Conservation (phyloP, 768 basidiomycete genomes). For the Boletus fagicola region DNA sequence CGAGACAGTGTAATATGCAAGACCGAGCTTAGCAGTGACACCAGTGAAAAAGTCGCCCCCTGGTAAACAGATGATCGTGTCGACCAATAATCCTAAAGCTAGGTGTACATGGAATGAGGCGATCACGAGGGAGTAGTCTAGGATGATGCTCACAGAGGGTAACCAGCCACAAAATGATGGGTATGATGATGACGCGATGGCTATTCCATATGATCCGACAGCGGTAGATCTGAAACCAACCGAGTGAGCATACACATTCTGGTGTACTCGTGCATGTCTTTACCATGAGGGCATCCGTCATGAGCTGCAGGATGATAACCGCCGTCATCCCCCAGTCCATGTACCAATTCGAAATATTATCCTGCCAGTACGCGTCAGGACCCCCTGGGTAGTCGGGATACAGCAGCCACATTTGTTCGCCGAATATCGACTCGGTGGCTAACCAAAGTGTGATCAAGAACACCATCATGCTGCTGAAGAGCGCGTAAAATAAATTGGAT, state of each 20-base stretch:
- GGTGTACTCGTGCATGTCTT: background rate
- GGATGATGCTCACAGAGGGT: slow-evolving; percentile 18
- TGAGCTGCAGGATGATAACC: slow-evolving; percentile 32
- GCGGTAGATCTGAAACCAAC: slow-evolving; percentile 37
- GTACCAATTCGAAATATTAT: slow-evolving; percentile 28
- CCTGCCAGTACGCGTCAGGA: slow-evolving; percentile 29
- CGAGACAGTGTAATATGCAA: slow-evolving; percentile 19
- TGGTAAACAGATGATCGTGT: slow-evolving; percentile 14
- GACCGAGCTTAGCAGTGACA: slow-evolving; percentile 2
- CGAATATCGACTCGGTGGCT: slow-evolving; percentile 19
- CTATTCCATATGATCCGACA: slow-evolving; percentile 37
- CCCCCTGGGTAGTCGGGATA: slow-evolving; percentile 37
- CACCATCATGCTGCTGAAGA: slow-evolving; percentile 28
- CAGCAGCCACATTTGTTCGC: slow-evolving; percentile 38
- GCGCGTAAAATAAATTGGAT: slow-evolving; percentile 19
- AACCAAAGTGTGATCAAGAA: slow-evolving; percentile 33
- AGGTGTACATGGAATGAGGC: background rate
- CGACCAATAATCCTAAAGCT: slow-evolving; percentile 21
- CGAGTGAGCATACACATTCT: background rate
- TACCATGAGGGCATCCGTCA: slow-evolving; percentile 35
- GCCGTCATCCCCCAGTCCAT: slow-evolving; percentile 26
- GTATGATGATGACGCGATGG: slow-evolving; percentile 9
- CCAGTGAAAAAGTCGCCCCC: slow-evolving; percentile 20
- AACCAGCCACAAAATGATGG: slow-evolving; percentile 23
- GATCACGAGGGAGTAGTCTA: background rate